Base-by-base conservation (phyloP, 768 basidiomycete genomes). In the Suillus occidentalis region DNA sequence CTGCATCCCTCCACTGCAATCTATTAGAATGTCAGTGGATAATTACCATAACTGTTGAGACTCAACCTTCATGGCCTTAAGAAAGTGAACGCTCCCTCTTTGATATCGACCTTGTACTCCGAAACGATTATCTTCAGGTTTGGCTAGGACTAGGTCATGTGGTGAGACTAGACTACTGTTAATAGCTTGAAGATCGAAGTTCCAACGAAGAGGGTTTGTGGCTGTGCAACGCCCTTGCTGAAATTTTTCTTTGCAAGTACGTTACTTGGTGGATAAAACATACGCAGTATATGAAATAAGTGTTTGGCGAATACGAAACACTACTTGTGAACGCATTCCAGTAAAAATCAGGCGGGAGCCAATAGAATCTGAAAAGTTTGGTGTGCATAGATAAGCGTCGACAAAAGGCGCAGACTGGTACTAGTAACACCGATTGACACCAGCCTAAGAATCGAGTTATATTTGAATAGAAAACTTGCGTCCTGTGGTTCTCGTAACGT, bases 1-100 rank as follows among this genome's bases (percentile, higher is more conserved):
- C 93, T 95, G 81, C 97, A 99, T 3, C 96, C 96, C 80, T 97
- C 88, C 34, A 98, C 82, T 8, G 95, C 96, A 68, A 98, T 83
- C 89, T 95, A 66, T 42, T 22, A 28, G 25, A 40, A 28, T 20
- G 58, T 59, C 12, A 59, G 28, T 42, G 6, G 18, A 42, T 42
- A 20, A 13, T 31, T 10, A 42, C 10, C 13, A 28, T 20, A 18
- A 28, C 25, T 42, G 28, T 28, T 25, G 10, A 42, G 6, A 42
- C 18, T 31, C n/a, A 31, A 59, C 58, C 58, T 59, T 59, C 58
- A 59, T 59, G 40, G 13, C 40, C 10, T 42, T 6, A 59, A 18
- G 18, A 42, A 40, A 58, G 8, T n/a, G 10, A 10, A 58, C 1
- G 57, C 22, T 40, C 22, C 22, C 22, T 56, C n/a, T 37, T 56